Evolutionary conservation across 768 basidiomycete genomes (phyloP), one percentile per base, ranked within the genome.

Genomic region (Myochromella boudieri): DNA sequence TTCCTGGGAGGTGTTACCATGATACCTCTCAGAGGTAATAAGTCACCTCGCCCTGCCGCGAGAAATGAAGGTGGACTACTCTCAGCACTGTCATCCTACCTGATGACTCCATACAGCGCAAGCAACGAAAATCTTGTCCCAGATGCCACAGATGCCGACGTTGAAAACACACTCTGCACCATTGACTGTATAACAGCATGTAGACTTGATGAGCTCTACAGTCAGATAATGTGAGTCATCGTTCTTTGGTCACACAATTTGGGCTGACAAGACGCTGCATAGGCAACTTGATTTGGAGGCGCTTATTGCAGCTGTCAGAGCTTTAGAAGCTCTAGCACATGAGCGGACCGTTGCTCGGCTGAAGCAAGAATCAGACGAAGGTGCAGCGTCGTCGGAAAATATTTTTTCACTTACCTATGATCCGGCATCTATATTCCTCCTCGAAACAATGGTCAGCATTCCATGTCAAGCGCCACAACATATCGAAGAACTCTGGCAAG

Each of bases 171-270:
- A 0, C 72, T 99, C 3, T 95, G 90, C 51, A 87, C 95, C 4
- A 88, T 98, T 37, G 97, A 99, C 61, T 97, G 95, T 62, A 86
- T 99, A 48, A 84, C 85, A 2, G 90, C 92, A 14, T 99, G 97
- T 65, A 83, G 89, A 27, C 69, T 99, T 27, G 97, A 99, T 54
- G 93, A 97, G 61, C 75, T 99, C 2, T 98, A 98, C 67, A 82
- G 78, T 32, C 91, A 98, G 60, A 93, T 97, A 25, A 83, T 88
- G 95, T 95, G 61, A 61, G 90, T 71, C n/a, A n/a, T 15, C 12
- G 11, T 44, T 1, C 12, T 37, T 10, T 39, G 18, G 18, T 25
- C 15, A 28, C 21, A 21, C 25, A 42, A 17, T n/a, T 42, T 34
- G 6, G 15, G 17, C 37, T 37, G 27, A 15, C 28, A 24, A 18